phyloP scores from a whole-genome alignment of 106 monocot genomes.

The Acorus gramineus region DNA sequence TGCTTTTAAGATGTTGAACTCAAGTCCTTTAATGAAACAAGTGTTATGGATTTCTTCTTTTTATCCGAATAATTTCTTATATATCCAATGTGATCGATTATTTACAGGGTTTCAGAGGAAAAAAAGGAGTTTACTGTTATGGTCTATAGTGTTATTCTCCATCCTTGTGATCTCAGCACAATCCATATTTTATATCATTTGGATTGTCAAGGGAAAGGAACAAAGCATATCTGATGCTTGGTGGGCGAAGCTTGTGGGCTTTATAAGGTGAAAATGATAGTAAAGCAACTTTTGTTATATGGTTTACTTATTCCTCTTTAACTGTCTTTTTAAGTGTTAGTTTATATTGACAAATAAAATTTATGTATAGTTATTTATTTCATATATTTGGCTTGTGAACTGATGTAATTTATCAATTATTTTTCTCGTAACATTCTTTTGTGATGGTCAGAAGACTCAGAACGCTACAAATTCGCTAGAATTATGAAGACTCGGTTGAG shows the following conservation, averaged over 20 bases:
- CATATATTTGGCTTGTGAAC: no score
- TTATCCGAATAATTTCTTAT: no score
- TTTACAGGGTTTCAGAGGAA: slow-evolving; percentile 30
- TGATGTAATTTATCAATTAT: no score
- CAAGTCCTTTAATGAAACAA: no score
- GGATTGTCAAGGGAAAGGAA: slow-evolving; percentile 56
- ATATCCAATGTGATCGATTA: not conserved
- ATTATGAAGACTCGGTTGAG: no score
- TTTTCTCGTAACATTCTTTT: no score
- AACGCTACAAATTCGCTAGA: no score
- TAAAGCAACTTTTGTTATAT: not conserved
- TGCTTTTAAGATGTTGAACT: no score
- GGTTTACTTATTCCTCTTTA: not conserved
- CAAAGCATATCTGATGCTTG: slow-evolving; percentile 39
- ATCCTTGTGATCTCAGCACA: slow-evolving; percentile 45
- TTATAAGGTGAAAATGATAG: slow-evolving; percentile 50
- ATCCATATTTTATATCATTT: slow-evolving; percentile 55
- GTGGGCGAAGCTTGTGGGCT: slow-evolving; percentile 70
- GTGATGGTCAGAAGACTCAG: no score
- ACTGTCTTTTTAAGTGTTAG: not conserved
- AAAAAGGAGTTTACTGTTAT: slow-evolving; percentile 34
- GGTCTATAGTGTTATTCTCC: slow-evolving; percentile 65
- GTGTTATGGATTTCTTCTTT: no score
- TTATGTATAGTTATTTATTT: no score
- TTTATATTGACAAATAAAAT: no score